A percentile compares a stretch with the other conserved stretches of the same genome.
These are phyloP conservation scores for Hordeum vulgare DNA, from an alignment of 176 grass and related monocot species.

Conservation along the genomic window MorexV3_pseudomolecules_assembly NC_058522.1:443936089-443936588, in stretches of 20 bases:
- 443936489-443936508: slow-evolving; percentile 30
- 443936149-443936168: background rate
- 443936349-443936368: background rate
- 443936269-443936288: no score
- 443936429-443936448: slow-evolving; percentile 64
- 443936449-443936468: slow-evolving; percentile 42
- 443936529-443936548: background rate
- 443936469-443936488: slow-evolving; percentile 29
- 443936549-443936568: background rate
- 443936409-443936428: slow-evolving; percentile 48
- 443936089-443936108: background rate
- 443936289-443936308: no score
- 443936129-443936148: background rate
- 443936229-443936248: background rate
- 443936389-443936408: slow-evolving; percentile 29
- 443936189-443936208: background rate
- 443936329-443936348: background rate
- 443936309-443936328: slow-evolving; percentile 14
- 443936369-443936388: slow-evolving; percentile 1
- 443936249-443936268: slow-evolving; percentile 31
- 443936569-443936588: background rate
- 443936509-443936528: slow-evolving; percentile 20
- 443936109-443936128: background rate
- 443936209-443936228: background rate
- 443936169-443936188: background rate